Evolutionary conservation across 1,284 basidiomycete genomes (phyloP).

Genomic region (Coniophora puteana): DNA sequence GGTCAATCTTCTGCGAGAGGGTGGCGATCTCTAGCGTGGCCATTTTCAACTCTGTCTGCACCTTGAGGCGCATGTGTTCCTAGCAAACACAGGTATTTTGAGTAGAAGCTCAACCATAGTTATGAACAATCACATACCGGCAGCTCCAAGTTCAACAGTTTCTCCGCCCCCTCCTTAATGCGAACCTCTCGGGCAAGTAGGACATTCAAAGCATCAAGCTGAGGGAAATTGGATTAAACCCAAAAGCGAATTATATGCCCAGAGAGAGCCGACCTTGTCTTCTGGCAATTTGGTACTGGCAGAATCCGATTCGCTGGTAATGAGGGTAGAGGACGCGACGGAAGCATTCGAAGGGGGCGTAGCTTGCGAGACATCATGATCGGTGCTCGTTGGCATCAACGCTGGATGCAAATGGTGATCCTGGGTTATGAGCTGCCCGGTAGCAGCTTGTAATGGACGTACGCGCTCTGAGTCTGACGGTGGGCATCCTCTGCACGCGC

Average conservation of each 20-base stretch:
- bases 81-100: conserved; percentile 26
- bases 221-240: conserved; percentile 1
- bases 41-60: conserved; percentile 72
- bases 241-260: neutral
- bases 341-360: conserved; percentile 23
- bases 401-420: too few relatives aligned
- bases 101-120: conserved; percentile 9
- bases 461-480: too few relatives aligned
- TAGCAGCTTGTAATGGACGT: too few relatives aligned
- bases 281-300: conserved; percentile 4
- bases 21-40: conserved; percentile 70
- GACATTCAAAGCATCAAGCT: conserved; percentile 66
- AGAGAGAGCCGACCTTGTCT: neutral
- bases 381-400: conserved; percentile 27
- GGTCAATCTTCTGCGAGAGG: conserved; percentile 60
- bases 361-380: conserved; percentile 22
- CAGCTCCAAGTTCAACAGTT: conserved; percentile 66
- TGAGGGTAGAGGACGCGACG: conserved; percentile 19
- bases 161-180: conserved; percentile 85
- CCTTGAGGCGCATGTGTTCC: conserved; percentile 64
- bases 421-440: too few relatives aligned
- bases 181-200: conserved; percentile 70
- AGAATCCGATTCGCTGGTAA: neutral
- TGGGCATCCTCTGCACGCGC: too few relatives aligned
- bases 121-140: conserved; percentile 38